phyloP scores from a whole-genome alignment of 441 rosid species.

The Gossypium lobatum region DNA sequence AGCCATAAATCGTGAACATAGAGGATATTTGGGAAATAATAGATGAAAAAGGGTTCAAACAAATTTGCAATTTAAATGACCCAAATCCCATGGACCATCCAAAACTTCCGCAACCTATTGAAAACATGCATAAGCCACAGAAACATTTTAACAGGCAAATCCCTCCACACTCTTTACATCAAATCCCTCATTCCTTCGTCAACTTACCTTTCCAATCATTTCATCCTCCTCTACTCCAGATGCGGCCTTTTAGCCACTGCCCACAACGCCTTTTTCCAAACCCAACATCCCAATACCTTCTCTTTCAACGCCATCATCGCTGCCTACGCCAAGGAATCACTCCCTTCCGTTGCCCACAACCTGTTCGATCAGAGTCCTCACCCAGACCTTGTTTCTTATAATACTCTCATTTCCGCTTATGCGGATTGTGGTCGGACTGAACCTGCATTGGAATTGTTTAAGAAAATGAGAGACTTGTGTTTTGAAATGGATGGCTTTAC shows the following conservation, averaged over 20 bases:
- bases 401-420: slow-evolving; percentile 68
- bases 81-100: slow-evolving; percentile 38
- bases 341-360: slow-evolving; percentile 37
- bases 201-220: slow-evolving; percentile 80
- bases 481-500: slow-evolving; percentile 68
- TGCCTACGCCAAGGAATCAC: slow-evolving; percentile 46
- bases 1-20: no score
- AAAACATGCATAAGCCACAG: slow-evolving; percentile 42
- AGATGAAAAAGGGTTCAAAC: not conserved
- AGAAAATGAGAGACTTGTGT: slow-evolving; percentile 44
- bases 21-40: no score
- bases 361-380: slow-evolving; percentile 78
- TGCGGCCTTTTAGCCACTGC: slow-evolving; percentile 54
- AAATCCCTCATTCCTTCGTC: slow-evolving; percentile 54
- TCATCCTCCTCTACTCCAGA: slow-evolving; percentile 80
- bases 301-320: slow-evolving; percentile 64
- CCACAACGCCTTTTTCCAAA: slow-evolving; percentile 37
- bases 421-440: slow-evolving; percentile 48
- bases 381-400: slow-evolving; percentile 69
- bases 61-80: slow-evolving; percentile 33
- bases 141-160: slow-evolving; percentile 52
- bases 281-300: slow-evolving; percentile 57
- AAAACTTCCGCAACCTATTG: slow-evolving; percentile 42
- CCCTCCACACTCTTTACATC: slow-evolving; percentile 61
- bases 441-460: slow-evolving; percentile 42